Evolutionary conservation across 345 rosid genomes (phyloP), one percentile per base, ranked within the genome.

Genomic region (Populus tremula): DNA sequence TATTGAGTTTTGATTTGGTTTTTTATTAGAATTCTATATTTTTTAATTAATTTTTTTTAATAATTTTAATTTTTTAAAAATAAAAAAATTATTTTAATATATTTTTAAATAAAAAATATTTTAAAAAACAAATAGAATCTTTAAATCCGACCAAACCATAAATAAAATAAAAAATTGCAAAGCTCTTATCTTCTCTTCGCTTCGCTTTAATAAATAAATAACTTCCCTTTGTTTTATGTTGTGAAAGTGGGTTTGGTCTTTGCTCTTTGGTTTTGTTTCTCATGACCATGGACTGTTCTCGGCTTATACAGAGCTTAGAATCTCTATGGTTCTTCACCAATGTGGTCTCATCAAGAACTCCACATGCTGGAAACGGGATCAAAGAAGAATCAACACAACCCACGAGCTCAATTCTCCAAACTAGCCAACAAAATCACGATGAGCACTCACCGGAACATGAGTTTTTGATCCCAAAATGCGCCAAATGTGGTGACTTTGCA

Each of bases 291-390:
- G 88, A 82, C 25, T 77, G 27, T 45, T 82, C 78, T 20, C 33
- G 69, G 67, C 31, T 83, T 11, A 27, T 85, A 8, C 83, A 89
- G 77, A 78, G 79, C 71, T 71, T 89, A 1, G 90, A 87, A 69
- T 78, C 86, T 82, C 81, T 87, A 21, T 89, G 90, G 92, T 89
- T 84, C 85, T 89, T 83, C 89, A 43, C 78, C 76, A 83, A 82
- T 62, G 78, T 83, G 39, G 75, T 85, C 20, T 76, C 23, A 6
- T 23, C 80, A 62, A 64, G 12, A 73, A 17, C 70, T 29, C 70
- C 71, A 14, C 69, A 16, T 6, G 17, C 20, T 5, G 33, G 49
- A 69, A 45, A 47, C 62, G 63, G 35, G 2, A 10, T 23, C 27
- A 41, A 72, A 70, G 83, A 79, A 75, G 70, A 54, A 72, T 20